Evolutionary conservation across 495 filamentous ascomycete genomes (phyloP), one percentile per base, ranked within the genome.

Genomic region (Usnea hakonensis): DNA sequence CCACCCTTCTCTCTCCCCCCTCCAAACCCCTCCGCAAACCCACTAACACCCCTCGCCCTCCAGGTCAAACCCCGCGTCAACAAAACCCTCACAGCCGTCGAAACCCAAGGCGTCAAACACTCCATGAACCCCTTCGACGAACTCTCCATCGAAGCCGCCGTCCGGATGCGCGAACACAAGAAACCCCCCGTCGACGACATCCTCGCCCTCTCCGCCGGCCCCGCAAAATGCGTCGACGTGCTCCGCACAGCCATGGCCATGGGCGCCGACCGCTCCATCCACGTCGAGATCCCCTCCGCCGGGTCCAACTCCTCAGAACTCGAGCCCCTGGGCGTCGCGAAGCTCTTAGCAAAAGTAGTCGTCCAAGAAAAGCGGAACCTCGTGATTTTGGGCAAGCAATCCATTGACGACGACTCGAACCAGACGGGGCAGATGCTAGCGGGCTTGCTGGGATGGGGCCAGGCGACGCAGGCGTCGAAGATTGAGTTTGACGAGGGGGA

Each of bases 381-480:
- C 59, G 91, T 98, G 11, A 84, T 98, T 60, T 77, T 96, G 60
- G 94, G 94, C 44, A 97, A 97, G 80, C 94, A 98, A 86, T 90
- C 87, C 61, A 98, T 98, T 71, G 94, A 98, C 74, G 91, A 95
- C 70, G 94, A 98, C 73, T 85, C 92, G 63, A 86, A 83, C 58
- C 94, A 98, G 88, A 97, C 95, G 59, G 94, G 94, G 13, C 91
- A 95, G 84, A 97, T 98, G 92, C 82, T 98, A 19, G 94, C 95
- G 3, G 94, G 92, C 23, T 69, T 98, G 71, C 71, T 98, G 73
- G 87, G 87, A 5, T 98, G 94, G 94, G 79, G 87, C 61, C 92
- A 97, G 78, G 93, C 93, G 53, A 97, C 92, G 52, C 90, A 96
- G 80, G 94, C 94, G 26, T 84, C 81, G 67, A 87, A 88, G 74